Base-by-base conservation (phyloP, 495 filamentous ascomycete species). In the Parathielavia appendiculata region DNA sequence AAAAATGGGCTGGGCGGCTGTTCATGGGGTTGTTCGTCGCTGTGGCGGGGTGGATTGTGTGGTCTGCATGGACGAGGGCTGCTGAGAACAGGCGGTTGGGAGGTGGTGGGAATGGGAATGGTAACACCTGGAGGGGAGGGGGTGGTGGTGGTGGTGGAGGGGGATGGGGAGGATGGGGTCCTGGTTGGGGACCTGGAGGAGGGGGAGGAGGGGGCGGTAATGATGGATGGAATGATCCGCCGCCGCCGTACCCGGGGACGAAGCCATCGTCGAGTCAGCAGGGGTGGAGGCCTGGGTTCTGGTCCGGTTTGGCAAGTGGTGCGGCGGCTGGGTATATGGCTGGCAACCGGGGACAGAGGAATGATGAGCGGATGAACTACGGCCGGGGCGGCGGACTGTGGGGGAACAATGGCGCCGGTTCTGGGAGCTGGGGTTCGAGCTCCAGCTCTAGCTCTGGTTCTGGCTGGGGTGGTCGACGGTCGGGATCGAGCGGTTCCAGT, bases 261-360 rank as follows among this genome's bases (percentile, higher is more conserved):
- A 72, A 71, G 46, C 53, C 72, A 58, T 56, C 66, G 51, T 44
- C 51, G 26, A 17, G 69, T 12, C 57, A 63, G 41, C 71, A 82
- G 62, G 79, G 80, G 1, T 96, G 90, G 86, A 79, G 81, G 48
- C 91, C 92, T 4, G 92, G 93, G 0, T 96, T 96, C 66, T 96
- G 91, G 93, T 78, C 80, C 17, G 92, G 92, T 0, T 76, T 88
- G 4, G 71, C 85, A 9, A 81, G 81, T 40, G 90, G 90, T 40
- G 86, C 83, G 1, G 87, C 87, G 10, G 88, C 84, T 0, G 80
- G 72, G 7, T 92, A 91, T 68, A 64, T 80, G 39, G 82, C 88
- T 19, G 87, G 88, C 2, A 81, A 81, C 49, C 73, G 79, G 61
- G 72, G 70, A 26, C 66, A 69, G 55, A 35, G 59, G 63, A 39